Evolutionary conservation across 768 basidiomycete species (phyloP).

Genomic region (Boletales sp.): DNA sequence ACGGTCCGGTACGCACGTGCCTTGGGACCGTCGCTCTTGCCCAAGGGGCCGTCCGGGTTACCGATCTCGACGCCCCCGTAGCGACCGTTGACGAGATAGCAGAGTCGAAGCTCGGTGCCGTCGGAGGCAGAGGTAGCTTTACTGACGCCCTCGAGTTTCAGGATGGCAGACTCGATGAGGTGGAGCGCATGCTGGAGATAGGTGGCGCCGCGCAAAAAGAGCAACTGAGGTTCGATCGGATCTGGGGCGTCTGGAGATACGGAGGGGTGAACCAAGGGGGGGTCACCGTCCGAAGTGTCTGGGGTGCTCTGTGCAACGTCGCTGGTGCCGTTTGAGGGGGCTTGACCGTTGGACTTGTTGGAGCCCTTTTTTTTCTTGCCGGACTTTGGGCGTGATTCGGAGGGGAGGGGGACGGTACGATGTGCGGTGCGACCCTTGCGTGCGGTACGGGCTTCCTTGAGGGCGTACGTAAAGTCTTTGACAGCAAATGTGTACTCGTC

Average conservation of each 20-base stretch:
- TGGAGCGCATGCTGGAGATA: constrained; percentile 76
- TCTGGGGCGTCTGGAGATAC: constrained; percentile 76
- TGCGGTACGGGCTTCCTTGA: constrained; percentile 69
- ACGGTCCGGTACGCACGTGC: constrained; percentile 57
- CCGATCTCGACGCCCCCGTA: constrained; percentile 88
- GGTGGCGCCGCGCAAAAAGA: constrained; percentile 81
- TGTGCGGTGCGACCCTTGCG: constrained; percentile 65
- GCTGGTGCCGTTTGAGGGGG: constrained; percentile 65
- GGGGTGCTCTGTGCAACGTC: constrained; percentile 36
- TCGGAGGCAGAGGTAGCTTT: constrained; percentile 54
- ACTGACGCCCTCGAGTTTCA: constrained; percentile 66
- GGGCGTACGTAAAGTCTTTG: constrained; percentile 77
- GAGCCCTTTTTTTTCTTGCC: constrained; percentile 56
- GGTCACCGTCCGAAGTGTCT: constrained; percentile 50
- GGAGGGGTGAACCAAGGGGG: constrained; percentile 62
- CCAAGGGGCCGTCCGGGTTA: constrained; percentile 75
- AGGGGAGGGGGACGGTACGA: constrained; percentile 37
- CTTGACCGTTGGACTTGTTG: constrained; percentile 55
- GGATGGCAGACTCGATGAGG: constrained; percentile 68
- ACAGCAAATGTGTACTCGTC: constrained; percentile 75
- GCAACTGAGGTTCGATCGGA: constrained; percentile 79
- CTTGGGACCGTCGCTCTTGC: constrained; percentile 56
- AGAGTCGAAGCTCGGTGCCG: constrained; percentile 73
- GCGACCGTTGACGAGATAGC: constrained; percentile 67
- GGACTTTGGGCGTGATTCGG: constrained; percentile 38